Conservation (phyloP, 2,329 filamentous ascomycete genomes). For the Magnaporthiopsis rhizophila region DNA sequence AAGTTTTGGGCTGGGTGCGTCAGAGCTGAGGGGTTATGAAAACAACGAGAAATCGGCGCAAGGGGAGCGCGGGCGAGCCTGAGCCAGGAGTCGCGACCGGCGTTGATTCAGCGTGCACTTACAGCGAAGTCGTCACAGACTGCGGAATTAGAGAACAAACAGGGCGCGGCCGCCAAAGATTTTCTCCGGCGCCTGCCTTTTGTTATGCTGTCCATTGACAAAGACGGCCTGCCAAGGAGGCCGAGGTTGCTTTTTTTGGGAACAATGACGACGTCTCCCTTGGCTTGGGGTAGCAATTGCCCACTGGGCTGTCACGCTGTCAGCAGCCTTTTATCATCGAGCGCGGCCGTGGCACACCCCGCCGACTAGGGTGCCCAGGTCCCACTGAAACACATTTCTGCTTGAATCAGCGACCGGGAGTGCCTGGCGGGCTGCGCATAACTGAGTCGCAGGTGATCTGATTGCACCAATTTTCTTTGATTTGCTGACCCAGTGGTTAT, state of each 20-base stretch:
- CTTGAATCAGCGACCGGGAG: background rate
- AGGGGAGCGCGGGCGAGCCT: background rate
- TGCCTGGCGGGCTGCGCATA: background rate
- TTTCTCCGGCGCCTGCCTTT: background rate
- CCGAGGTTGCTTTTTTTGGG: background rate
- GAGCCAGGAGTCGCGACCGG: background rate
- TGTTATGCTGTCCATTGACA: background rate
- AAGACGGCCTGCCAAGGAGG: background rate
- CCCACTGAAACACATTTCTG: background rate
- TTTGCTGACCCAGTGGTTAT: too few relatives aligned
- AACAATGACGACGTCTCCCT: background rate
- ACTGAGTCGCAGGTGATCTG: background rate
- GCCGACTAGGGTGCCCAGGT: background rate
- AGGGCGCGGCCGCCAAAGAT: background rate
- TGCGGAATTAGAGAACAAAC: too few relatives aligned
- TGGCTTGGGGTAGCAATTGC: background rate
- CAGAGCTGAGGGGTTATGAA: background rate
- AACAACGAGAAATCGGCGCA: background rate
- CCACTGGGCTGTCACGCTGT: background rate
- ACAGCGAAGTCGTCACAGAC: too few relatives aligned
- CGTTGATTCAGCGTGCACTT: too few relatives aligned
- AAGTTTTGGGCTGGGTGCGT: background rate
- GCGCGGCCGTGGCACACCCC: background rate
- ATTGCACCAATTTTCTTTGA: background rate
- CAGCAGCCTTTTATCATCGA: background rate